Conservation (phyloP, 1,284 basidiomycete genomes). For the Irpex sp. region DNA sequence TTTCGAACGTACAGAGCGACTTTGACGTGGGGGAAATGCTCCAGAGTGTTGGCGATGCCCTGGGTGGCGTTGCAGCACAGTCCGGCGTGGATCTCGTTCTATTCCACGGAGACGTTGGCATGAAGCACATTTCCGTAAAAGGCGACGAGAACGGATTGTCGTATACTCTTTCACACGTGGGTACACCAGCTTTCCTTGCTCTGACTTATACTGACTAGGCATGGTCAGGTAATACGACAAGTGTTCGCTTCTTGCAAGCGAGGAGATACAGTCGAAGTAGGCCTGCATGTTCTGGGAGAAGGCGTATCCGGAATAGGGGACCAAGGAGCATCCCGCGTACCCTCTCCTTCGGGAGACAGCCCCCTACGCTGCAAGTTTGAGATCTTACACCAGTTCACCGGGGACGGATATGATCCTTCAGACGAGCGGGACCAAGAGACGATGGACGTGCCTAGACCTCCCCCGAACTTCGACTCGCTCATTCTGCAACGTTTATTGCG, state of each 20-base stretch:
- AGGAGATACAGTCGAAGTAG: slow-evolving; percentile 87
- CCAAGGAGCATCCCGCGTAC: slow-evolving; percentile 6
- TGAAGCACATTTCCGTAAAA: slow-evolving; percentile 80
- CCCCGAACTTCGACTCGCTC: slow-evolving; percentile 58
- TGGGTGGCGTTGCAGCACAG: slow-evolving; percentile 83
- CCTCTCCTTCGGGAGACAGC: slow-evolving; percentile 24
- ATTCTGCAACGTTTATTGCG: slow-evolving; percentile 65
- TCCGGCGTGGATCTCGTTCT: slow-evolving; percentile 84
- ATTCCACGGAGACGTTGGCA: slow-evolving; percentile 81
- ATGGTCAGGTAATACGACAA: slow-evolving; percentile 76
- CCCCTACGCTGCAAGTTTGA: slow-evolving; percentile 54
- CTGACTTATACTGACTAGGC: slow-evolving; percentile 9
- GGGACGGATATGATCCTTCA: not conserved
- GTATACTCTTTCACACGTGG: slow-evolving; percentile 80
- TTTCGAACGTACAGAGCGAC: slow-evolving; percentile 28
- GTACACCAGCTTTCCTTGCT: slow-evolving; percentile 29
- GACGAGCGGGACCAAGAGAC: not conserved
- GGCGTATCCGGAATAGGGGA: slow-evolving; percentile 20
- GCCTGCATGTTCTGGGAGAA: slow-evolving; percentile 56
- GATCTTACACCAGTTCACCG: slow-evolving; percentile 40
- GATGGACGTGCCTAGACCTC: slow-evolving; percentile 30
- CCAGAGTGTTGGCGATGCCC: slow-evolving; percentile 77
- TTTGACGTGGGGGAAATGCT: slow-evolving; percentile 73
- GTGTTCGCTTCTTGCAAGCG: slow-evolving; percentile 62
- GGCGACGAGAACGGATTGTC: slow-evolving; percentile 84